phyloP scores from a whole-genome alignment of 345 rosid genomes.

The Murraya paniculata region DNA sequence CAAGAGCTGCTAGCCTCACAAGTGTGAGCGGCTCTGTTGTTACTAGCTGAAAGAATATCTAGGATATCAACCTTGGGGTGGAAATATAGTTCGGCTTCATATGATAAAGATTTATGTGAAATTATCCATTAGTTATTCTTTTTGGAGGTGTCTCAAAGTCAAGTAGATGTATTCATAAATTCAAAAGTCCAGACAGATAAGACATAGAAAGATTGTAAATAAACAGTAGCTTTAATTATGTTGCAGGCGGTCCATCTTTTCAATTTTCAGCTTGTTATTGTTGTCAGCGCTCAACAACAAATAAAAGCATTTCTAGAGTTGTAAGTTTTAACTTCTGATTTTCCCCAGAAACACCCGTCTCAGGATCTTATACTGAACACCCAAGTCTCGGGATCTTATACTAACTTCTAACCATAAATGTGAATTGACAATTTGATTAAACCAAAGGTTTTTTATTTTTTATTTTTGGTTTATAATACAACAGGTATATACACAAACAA shows the following conservation, averaged over 20 bases:
- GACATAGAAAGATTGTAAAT: background rate
- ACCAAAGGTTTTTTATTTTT: background rate
- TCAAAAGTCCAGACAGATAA: background rate
- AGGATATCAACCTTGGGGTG: background rate
- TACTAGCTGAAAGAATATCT: background rate
- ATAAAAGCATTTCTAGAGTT: background rate
- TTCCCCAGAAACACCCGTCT: background rate
- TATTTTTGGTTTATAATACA: too few species aligned
- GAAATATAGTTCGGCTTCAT: background rate
- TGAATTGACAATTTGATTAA: background rate
- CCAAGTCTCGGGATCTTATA: background rate
- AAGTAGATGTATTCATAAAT: background rate
- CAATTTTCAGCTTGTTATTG: background rate
- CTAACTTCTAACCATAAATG: background rate
- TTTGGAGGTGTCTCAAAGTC: background rate
- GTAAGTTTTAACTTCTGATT: background rate
- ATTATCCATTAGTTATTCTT: background rate
- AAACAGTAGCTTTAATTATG: background rate
- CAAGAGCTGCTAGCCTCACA: constrained; percentile 29
- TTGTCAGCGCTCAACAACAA: background rate
- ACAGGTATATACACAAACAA: background rate
- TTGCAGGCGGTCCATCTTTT: background rate
- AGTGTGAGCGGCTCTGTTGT: constrained; percentile 14
- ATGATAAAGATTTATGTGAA: constrained; percentile 3
- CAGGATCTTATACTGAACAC: background rate